Percentiles rank a stretch among this genome's conserved stretches.
These are phyloP conservation scores for Metschnikowia koreensis DNA, from an alignment of 805 yeast species.

Conservation along the genomic window DNA sequence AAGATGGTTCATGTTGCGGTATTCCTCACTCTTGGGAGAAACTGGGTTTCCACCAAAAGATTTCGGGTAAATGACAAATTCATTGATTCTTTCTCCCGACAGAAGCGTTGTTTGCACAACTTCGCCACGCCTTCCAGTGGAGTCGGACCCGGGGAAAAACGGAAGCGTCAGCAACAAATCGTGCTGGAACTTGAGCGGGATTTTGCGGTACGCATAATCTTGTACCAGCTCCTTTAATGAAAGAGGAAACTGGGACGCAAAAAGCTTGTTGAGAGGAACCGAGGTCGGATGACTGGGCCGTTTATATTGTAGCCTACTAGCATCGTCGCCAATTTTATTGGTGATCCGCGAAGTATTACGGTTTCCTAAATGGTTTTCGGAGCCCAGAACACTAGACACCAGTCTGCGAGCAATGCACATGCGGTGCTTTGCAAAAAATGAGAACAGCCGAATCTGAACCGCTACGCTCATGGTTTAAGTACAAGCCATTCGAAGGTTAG, in stretches of 20 bases:
- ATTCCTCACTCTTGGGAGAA: not conserved
- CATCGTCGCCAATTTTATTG: not conserved
- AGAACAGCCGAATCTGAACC: slow-evolving; percentile 1
- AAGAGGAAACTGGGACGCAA: slow-evolving; percentile 59
- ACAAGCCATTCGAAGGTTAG: not conserved
- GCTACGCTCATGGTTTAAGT: slow-evolving; percentile 3
- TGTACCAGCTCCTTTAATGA: slow-evolving; percentile 47
- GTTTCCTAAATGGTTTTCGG: not conserved
- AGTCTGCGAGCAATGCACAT: not conserved
- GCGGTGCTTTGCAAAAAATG: not conserved
- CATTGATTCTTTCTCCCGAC: slow-evolving; percentile 36
- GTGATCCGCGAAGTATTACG: not conserved
- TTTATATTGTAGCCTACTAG: slow-evolving; percentile 30
- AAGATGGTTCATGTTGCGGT: slow-evolving; percentile 25
- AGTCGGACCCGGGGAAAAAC: slow-evolving; percentile 40
- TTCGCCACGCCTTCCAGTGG: slow-evolving; percentile 28
- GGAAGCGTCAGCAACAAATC: slow-evolving; percentile 46
- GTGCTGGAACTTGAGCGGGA: slow-evolving; percentile 45
- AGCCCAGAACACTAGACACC: not conserved
- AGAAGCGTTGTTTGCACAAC: slow-evolving; percentile 32
- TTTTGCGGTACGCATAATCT: slow-evolving; percentile 46
- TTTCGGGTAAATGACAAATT: slow-evolving; percentile 36
- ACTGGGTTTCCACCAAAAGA: not conserved
- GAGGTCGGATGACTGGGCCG: slow-evolving; percentile 68
- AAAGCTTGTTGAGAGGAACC: slow-evolving; percentile 54